Evolutionary conservation across 306 rosid species (phyloP).

Genomic region (Calophaca sinica): DNA sequence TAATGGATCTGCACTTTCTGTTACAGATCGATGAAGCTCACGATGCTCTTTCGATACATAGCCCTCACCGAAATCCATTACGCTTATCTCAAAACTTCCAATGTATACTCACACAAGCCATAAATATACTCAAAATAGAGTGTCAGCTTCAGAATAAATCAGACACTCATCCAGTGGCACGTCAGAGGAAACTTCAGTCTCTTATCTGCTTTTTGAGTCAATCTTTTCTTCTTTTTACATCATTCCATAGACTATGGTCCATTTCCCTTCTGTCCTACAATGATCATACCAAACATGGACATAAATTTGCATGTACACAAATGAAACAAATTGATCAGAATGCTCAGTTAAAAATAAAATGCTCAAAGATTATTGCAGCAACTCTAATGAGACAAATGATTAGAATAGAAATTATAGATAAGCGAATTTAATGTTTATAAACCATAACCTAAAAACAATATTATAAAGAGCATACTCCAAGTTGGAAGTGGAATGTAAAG

Average conservation of each 20-base stretch:
- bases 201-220: constrained; percentile 27
- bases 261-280: constrained; percentile 45
- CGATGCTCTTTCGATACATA: constrained; percentile 58
- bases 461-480: too few species aligned
- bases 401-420: too few species aligned
- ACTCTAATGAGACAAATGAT: too few species aligned
- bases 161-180: constrained; percentile 10
- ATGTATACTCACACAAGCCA: constrained; percentile 36
- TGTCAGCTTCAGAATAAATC: constrained; percentile 16
- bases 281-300: constrained; percentile 2
- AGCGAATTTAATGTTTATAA: too few species aligned
- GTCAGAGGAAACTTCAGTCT: constrained; percentile 36
- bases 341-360: too few species aligned
- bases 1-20: constrained; percentile 61
- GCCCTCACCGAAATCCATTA: constrained; percentile 62
- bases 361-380: too few species aligned
- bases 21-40: constrained; percentile 54
- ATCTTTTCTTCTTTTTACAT: constrained; percentile 25
- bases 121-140: constrained; percentile 26
- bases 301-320: constrained; percentile 38
- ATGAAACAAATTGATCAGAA: not conserved
- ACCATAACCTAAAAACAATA: too few species aligned
- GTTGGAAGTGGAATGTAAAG: too few species aligned
- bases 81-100: constrained; percentile 38
- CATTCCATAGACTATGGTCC: constrained; percentile 3